Conservation (phyloP, 2,329 filamentous ascomycete species). For the Ophiocordyceps camponoti-leonardi region DNA sequence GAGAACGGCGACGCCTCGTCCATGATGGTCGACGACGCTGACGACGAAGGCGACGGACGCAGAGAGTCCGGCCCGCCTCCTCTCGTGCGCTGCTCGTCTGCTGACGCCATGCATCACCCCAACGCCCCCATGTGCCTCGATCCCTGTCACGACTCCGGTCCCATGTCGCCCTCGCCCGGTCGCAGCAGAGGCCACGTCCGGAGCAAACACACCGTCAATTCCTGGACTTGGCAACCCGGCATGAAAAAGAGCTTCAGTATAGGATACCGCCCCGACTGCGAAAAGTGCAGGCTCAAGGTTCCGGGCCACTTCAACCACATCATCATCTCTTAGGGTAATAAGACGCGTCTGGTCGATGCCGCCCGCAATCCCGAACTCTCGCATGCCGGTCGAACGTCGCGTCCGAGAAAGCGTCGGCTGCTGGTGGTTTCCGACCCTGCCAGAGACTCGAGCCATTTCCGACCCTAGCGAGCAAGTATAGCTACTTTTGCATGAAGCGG, state of each 20-base stretch:
- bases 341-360: constrained; percentile 11
- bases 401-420: neutral
- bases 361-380: constrained; percentile 6
- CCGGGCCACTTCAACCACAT: constrained; percentile 73
- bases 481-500: too few species aligned
- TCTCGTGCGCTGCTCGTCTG: constrained; percentile 8
- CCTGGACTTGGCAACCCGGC: constrained; percentile 42
- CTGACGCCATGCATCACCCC: constrained; percentile 21
- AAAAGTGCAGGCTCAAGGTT: constrained; percentile 58
- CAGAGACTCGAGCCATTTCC: too few species aligned
- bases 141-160: constrained; percentile 14
- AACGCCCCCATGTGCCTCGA: constrained; percentile 21
- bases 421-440: too few species aligned
- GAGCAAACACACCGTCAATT: constrained; percentile 41
- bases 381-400: constrained; percentile 10
- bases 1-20: constrained; percentile 31
- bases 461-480: too few species aligned
- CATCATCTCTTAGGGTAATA: constrained; percentile 38
- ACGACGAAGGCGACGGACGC: constrained; percentile 14
- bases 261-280: constrained; percentile 62
- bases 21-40: constrained; percentile 15
- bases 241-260: constrained; percentile 61
- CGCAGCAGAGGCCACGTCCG: constrained; percentile 35
- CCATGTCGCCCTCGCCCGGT: constrained; percentile 27
- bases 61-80: constrained; percentile 1